Conservation (phyloP, 306 rosid species). For the Gillenia trifoliata region DNA sequence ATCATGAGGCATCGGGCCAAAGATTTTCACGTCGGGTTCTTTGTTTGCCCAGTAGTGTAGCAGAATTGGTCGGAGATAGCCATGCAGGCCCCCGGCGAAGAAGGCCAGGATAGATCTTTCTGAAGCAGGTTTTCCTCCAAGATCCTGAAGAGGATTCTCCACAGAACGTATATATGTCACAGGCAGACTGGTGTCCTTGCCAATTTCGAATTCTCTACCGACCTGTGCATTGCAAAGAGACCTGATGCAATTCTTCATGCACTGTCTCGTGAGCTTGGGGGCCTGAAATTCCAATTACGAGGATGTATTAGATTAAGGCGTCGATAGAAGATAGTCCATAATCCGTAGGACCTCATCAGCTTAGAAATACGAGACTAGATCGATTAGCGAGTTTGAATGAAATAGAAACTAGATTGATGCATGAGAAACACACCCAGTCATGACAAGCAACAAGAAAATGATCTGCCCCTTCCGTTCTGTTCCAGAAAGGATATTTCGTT, state of each 20-base stretch:
- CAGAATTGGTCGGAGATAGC: constrained; percentile 68
- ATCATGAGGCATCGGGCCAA: constrained; percentile 73
- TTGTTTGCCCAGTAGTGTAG: constrained; percentile 67
- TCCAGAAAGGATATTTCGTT: constrained; percentile 65
- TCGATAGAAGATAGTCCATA: not conserved
- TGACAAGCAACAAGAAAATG: constrained; percentile 95
- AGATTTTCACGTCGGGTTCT: constrained; percentile 69
- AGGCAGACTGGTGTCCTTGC: constrained; percentile 79
- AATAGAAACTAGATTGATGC: constrained; percentile 1
- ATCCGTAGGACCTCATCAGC: not conserved
- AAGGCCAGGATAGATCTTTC: constrained; percentile 63
- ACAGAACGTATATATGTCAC: constrained; percentile 57
- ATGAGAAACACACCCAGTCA: constrained; percentile 64
- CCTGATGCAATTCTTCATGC: constrained; percentile 60
- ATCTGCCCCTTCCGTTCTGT: constrained; percentile 81
- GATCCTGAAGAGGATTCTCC: constrained; percentile 42
- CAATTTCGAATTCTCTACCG: constrained; percentile 62
- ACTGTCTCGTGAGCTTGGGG: constrained; percentile 45
- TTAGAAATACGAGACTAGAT: not conserved
- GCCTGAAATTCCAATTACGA: constrained; percentile 51
- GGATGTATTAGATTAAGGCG: not conserved
- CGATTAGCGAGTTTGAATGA: not conserved
- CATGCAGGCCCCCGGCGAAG: constrained; percentile 75
- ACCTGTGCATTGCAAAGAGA: constrained; percentile 79
- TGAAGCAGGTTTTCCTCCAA: constrained; percentile 59